Evolutionary conservation across 2,329 filamentous ascomycete genomes (phyloP), one percentile per base, ranked within the genome.

Genomic region (Scedosporium aurantiacum): DNA sequence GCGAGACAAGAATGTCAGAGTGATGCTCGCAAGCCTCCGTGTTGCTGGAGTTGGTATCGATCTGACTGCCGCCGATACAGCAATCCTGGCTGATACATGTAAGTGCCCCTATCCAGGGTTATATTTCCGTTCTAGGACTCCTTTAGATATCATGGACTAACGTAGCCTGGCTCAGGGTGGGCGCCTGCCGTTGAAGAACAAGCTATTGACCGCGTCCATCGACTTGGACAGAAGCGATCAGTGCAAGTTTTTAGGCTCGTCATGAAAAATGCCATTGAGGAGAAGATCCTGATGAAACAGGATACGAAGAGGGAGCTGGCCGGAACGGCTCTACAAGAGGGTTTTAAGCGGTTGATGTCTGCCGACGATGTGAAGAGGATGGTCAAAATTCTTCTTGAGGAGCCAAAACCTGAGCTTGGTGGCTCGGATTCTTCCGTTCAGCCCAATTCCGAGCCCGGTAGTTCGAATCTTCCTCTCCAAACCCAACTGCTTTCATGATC

Each of bases 131-230:
- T 7, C 2, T 8, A 1, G 23, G 14, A 18, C 7, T 16, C 50
- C 27, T 14, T 37, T 14, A 63, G 25, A 27, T 7, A 40, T 21
- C 14, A 18, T 18, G 43, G 8, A 14, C 27, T 40, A 6, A 21
- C 3, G n/a, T 57, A 14, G 27, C 10, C 18, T 12, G 18, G 27
- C 10, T 25, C 62, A 75, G 78, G 90, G 91, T 96, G 91, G 89
- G 91, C 91, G 1, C 91, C 91, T 0, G 91, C 91, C 0, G 94
- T 96, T 61, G 91, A 96, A 72, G 91, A 96, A 66, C 91, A 96
- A 70, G 92, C 92, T 3, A 82, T 96, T 2, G 91, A 96, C 70
- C 87, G 91, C 4, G 91, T 96, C 5, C 90, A 96, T 70, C 82
- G 91, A 0, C 79, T 96, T 0, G 91, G 91, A 0, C 92, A 96